Evolutionary conservation across 108 stramenopile species (phyloP), one percentile per base, ranked within the genome.

Genomic region (Nannochloropsis gaditana): DNA sequence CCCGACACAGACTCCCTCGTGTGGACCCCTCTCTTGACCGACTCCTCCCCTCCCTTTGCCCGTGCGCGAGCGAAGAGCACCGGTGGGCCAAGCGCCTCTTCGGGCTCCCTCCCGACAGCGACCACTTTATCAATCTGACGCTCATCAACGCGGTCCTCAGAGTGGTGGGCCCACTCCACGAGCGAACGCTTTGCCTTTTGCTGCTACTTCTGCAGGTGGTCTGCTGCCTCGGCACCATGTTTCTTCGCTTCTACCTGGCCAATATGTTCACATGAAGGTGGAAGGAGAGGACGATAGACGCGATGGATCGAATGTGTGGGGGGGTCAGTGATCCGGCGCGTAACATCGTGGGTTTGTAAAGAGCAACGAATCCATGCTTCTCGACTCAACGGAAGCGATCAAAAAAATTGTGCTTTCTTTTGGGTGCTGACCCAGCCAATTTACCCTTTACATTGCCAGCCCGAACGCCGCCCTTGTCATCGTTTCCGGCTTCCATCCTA

Each of bases 1-100:
- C 99, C 2, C 86, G 97, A 43, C 99, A 99, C 86, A 92, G 99
- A 81, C 91, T 99, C 80, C 99, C 99, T 19, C 91, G 86, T 79
- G 94, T 95, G 85, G 91, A 97, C 89, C 84, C 94, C 21, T 45
- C 85, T 9, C 95, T 93, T 45, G 94, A 93, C 10, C 81, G 91
- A 79, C 94, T 97, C 91, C 87, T 93, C 21, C 94, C 94, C 5
- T 97, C 96, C 19, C 93, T 90, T 11, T 94, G 96, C 84, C 87
- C 90, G 43, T 91, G 81, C 45, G 21, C 21, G 44, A 3, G 11
- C 9, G 82, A 50, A 42, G 83, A 80, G 84, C 79, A 84, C 43
- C 43, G 84, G 42, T 84, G 82, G 42, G 17, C 42, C 9, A 86
- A 84, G 83, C 43, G 83, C 43, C 17, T 84, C 17, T 84, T 42